Evolutionary conservation across 2,329 filamentous ascomycete genomes (phyloP).

Genomic region (Cladorrhinum sp.): DNA sequence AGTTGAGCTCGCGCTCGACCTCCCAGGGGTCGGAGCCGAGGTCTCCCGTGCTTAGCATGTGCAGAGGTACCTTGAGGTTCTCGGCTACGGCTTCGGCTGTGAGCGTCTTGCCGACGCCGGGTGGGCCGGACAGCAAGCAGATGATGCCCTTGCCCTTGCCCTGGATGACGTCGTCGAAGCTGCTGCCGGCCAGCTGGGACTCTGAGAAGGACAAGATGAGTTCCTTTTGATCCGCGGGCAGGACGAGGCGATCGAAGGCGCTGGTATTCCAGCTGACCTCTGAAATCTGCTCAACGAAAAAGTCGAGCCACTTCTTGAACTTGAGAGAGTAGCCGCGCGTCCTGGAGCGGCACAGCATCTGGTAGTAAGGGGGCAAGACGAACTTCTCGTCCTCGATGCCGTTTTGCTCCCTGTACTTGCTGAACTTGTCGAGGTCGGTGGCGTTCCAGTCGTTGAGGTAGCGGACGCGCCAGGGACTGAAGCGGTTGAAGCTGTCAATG

Average conservation of each 20-base stretch:
- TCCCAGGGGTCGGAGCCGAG: slow-evolving; percentile 63
- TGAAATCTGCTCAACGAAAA: slow-evolving; percentile 44
- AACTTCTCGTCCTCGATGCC: slow-evolving; percentile 23
- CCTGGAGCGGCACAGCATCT: slow-evolving; percentile 32
- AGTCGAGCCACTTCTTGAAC: slow-evolving; percentile 48
- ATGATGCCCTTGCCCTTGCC: slow-evolving; percentile 52
- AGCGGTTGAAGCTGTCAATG: slow-evolving; percentile 38
- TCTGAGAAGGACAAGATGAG: slow-evolving; percentile 50
- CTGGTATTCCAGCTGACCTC: slow-evolving; percentile 48
- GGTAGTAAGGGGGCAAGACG: slow-evolving; percentile 33
- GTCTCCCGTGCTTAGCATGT: slow-evolving; percentile 61
- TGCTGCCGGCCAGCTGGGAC: slow-evolving; percentile 42
- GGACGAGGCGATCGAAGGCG: slow-evolving; percentile 49
- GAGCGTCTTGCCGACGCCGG: slow-evolving; percentile 50
- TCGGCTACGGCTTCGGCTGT: slow-evolving; percentile 51
- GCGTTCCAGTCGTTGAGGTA: slow-evolving; percentile 34
- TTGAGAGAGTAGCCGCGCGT: slow-evolving; percentile 49
- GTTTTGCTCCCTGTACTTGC: slow-evolving; percentile 25
- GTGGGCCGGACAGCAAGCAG: slow-evolving; percentile 46
- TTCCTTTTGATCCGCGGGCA: slow-evolving; percentile 49
- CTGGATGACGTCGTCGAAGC: slow-evolving; percentile 51
- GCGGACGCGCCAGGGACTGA: slow-evolving; percentile 33
- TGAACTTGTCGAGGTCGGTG: slow-evolving; percentile 33
- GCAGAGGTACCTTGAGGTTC: slow-evolving; percentile 47
- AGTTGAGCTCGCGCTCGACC: slow-evolving; percentile 63